Evolutionary conservation across 495 filamentous ascomycete genomes (phyloP), one percentile per base, ranked within the genome.

Genomic region (Jackrogersella multiformis): DNA sequence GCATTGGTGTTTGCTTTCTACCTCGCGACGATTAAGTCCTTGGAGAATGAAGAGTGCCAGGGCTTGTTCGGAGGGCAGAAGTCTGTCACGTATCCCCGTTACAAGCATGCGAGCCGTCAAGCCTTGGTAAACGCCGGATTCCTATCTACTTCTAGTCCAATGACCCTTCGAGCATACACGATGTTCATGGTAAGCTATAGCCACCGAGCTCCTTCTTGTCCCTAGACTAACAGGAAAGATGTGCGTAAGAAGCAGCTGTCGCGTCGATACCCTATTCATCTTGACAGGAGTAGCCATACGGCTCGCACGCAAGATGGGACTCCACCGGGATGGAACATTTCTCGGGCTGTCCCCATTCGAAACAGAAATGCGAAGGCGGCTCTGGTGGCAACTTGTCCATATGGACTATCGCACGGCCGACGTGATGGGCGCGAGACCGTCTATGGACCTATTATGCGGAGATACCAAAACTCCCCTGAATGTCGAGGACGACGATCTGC

Each of bases 1-100:
- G 78, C 81, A 5, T 57, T 84, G 57, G 78, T 85, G 75, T 86
- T 84, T 52, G 76, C 74, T 1, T 84, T 86, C 5, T 87, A 86
- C 61, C 73, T 76, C 20, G 69, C 78, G 6, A 72, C 81, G 5
- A 32, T 85, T 10, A 71, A 72, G 4, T 78, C 80, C 1, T 52
- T 86, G 38, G 64, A 56, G 9, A 66, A 74, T 7, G 70, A 66
- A 4, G 82, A 86, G 2, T 80, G 78, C 6, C 61, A 74, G 26
- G 66, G 61, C 4, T 64, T 77, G 1, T 83, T 86, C 44, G 79
- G 80, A 16, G 77, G 82, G 36, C 64, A 70, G 5, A 83, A 77
- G 59, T 57, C 69, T 13, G 56, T 61, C 1, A 74, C 86, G 5
- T 57, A 84, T 13, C 63, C 72, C 15, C 74, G 77, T 49, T 86